Evolutionary conservation across 768 basidiomycete genomes (phyloP).

Genomic region (Calocera cornea): DNA sequence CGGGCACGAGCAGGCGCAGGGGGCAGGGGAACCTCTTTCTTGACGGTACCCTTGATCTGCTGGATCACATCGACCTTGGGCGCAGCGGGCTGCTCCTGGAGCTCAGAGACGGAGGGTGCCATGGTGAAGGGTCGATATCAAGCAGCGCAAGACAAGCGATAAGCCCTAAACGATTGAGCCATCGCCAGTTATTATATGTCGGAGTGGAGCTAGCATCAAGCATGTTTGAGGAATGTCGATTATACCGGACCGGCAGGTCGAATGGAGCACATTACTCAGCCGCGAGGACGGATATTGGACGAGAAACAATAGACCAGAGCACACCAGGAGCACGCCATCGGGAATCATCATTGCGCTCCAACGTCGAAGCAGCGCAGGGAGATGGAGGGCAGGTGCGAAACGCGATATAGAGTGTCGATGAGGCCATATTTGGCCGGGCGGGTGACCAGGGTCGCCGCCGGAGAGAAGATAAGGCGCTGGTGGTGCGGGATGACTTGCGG

Average conservation of each 20-base stretch:
- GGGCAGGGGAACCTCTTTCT: constrained; percentile 3
- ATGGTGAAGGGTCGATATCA: not conserved
- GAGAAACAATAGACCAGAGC: not conserved
- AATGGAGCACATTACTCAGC: not conserved
- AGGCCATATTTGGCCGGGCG: not conserved
- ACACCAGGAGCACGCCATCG: constrained; percentile 3
- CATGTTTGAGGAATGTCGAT: not conserved
- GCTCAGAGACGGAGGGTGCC: constrained; percentile 5
- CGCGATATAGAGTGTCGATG: not conserved
- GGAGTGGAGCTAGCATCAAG: not conserved
- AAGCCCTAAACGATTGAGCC: not conserved
- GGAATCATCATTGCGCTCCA: not conserved
- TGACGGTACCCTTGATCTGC: not conserved
- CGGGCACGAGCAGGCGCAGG: constrained; percentile 1
- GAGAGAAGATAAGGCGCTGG: not conserved
- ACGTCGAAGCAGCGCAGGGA: not conserved
- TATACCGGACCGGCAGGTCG: not conserved
- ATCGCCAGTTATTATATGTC: not conserved
- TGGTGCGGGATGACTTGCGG: not conserved
- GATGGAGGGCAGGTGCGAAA: not conserved
- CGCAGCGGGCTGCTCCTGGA: constrained; percentile 2
- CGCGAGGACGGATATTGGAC: not conserved
- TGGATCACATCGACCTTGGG: not conserved
- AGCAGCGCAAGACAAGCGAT: not conserved
- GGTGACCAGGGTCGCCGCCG: not conserved